Evolutionary conservation across 1,139 yeast species (phyloP), one percentile per base, ranked within the genome.

Genomic region (Pichia sp.): DNA sequence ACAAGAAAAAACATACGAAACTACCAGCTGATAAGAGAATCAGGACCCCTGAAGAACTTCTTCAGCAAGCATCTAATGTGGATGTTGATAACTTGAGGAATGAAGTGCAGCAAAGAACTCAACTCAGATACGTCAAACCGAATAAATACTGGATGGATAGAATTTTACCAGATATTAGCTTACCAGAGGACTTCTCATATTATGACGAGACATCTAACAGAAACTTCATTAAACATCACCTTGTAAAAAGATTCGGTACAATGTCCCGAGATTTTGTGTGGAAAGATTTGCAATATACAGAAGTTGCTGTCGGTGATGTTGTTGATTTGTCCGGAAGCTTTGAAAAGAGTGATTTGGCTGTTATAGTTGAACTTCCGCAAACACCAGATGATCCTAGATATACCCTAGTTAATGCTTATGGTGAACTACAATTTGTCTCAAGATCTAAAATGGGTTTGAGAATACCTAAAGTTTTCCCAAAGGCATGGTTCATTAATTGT

Each of bases 391-490:
- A 70, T 42, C 68, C 72, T 15, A 55, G 74, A 24, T 80, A 72
- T 47, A 70, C 82, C 0, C 67, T 75, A 41, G 60, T 77, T 33
- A 69, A 71, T 40, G 63, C 67, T 28, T 69, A 68, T 40, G 91
- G 93, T 5, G 73, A 67, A 32, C 58, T 81, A 6, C 50, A 63
- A 2, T 76, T 69, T 57, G 69, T 69, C 1, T 59, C 70, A 11
- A 67, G 66, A 40, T 53, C 60, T n/a, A 54, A 58, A 11, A 67
- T 80, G 33, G 60, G 62, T 30, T 52, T 73, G 25, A 60, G 87
- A 37, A 59, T 81, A 10, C 87, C 88, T 1, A 54, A 59, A 3
- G 66, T 73, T 3, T 61, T 74, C 27, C 77, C 79, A 0, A 41
- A 46, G 23, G 40, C 37, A 7, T 61, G 63, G 66, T 49, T 63